Conservation (phyloP, 768 basidiomycete genomes). For the Sistotremastrum niveocremeum region DNA sequence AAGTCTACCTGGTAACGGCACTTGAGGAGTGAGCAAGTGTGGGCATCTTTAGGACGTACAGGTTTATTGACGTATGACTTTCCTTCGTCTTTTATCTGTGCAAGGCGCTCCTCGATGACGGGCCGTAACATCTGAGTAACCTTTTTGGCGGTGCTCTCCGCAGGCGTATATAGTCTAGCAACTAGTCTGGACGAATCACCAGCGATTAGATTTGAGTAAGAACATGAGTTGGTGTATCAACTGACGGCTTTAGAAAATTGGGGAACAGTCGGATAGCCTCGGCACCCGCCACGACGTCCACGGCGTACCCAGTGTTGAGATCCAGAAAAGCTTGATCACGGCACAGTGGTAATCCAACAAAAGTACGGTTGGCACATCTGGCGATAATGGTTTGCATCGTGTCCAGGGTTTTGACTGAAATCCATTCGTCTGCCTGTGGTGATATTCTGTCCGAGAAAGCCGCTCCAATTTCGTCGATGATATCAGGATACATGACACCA, state of each 20-base stretch:
- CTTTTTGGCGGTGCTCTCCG: not conserved
- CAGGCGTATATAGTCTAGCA: not conserved
- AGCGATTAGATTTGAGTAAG: constrained; percentile 4
- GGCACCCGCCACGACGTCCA: constrained; percentile 20
- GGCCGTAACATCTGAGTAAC: constrained; percentile 14
- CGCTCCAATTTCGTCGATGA: constrained; percentile 30
- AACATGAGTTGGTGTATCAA: constrained; percentile 8
- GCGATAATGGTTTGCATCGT: constrained; percentile 22
- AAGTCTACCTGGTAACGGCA: constrained; percentile 21
- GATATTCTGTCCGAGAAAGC: constrained; percentile 28
- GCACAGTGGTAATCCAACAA: constrained; percentile 36
- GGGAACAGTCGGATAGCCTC: constrained; percentile 26
- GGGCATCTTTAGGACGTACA: constrained; percentile 10
- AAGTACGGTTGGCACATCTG: constrained; percentile 30
- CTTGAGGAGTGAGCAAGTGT: no score
- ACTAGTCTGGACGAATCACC: constrained; percentile 6
- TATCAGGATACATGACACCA: constrained; percentile 20
- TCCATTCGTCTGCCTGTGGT: constrained; percentile 22
- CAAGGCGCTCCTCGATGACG: constrained; percentile 21
- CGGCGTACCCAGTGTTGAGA: constrained; percentile 22
- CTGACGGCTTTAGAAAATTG: constrained; percentile 30
- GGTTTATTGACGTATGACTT: constrained; percentile 23
- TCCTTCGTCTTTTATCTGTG: constrained; percentile 17
- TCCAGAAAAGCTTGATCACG: constrained; percentile 25
- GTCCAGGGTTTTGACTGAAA: constrained; percentile 14